Conservation (phyloP, 2,329 filamentous ascomycete genomes). For the Fusarium sp. region DNA sequence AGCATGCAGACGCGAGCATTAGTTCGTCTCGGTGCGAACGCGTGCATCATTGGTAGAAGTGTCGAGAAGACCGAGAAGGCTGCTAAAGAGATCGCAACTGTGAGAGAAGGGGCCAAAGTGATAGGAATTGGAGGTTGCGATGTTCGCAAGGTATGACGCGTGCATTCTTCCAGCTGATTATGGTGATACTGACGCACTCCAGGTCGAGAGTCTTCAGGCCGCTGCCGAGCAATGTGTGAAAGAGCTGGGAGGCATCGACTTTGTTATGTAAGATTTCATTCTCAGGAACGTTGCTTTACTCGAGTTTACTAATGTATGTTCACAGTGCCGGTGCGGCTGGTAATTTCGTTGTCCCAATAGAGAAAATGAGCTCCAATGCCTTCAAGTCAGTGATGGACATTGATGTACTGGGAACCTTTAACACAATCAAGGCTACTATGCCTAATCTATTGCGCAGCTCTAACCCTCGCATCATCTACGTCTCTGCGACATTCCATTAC, state of each 20-base stretch:
- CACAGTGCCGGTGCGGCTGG: conserved; percentile 91
- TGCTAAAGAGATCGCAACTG: conserved; percentile 85
- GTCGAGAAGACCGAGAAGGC: conserved; percentile 85
- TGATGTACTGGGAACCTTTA: conserved; percentile 92
- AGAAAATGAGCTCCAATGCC: conserved; percentile 84
- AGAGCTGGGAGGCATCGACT: conserved; percentile 91
- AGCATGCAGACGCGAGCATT: conserved; percentile 92
- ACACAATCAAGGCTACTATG: conserved; percentile 92
- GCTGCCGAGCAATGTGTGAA: conserved; percentile 83
- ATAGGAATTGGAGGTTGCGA: conserved; percentile 85
- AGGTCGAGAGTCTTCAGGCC: conserved; percentile 58
- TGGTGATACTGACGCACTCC: not conserved
- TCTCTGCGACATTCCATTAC: conserved; percentile 93
- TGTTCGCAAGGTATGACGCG: conserved; percentile 73
- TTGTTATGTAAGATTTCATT: conserved; percentile 77
- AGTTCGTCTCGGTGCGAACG: conserved; percentile 90
- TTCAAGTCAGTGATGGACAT: conserved; percentile 98
- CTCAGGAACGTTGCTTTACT: not conserved
- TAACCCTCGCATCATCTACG: conserved; percentile 83
- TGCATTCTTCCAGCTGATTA: not conserved
- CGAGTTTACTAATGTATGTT: not conserved
- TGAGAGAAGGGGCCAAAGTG: conserved; percentile 82
- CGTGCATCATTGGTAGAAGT: conserved; percentile 93
- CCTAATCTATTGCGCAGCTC: conserved; percentile 85
- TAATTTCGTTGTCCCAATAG: conserved; percentile 91